Evolutionary conservation across 2,329 filamentous ascomycete genomes (phyloP).

Genomic region (Lasiodiplodia citricola): DNA sequence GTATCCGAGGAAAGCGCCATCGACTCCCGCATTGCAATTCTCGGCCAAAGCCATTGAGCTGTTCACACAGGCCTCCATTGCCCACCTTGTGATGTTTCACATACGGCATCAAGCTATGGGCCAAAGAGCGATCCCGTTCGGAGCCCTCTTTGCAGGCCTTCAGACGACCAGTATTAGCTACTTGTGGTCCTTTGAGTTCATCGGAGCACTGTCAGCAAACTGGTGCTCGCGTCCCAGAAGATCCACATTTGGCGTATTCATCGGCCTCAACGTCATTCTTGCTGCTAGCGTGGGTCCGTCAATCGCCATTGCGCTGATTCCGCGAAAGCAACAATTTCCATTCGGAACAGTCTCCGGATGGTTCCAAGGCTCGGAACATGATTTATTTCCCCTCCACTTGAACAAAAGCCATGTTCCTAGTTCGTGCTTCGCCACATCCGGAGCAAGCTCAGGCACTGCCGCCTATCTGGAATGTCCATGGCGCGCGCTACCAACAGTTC

Average conservation of each 20-base stretch:
- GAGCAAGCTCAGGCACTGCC: no score
- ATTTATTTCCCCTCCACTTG: not conserved
- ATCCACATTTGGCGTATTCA: not conserved
- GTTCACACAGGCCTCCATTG: not conserved
- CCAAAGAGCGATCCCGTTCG: not conserved
- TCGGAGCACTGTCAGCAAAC: not conserved
- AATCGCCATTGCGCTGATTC: slow-evolving; percentile 2
- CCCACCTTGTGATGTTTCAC: not conserved
- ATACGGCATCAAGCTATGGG: not conserved
- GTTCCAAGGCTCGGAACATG: not conserved
- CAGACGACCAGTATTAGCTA: slow-evolving; percentile 2
- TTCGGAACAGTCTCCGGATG: not conserved
- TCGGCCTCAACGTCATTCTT: not conserved
- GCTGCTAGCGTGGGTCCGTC: not conserved
- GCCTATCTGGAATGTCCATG: not conserved
- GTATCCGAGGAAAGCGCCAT: not conserved
- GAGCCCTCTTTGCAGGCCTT: slow-evolving; percentile 3
- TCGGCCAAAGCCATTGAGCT: not conserved
- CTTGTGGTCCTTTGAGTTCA: slow-evolving; percentile 7
- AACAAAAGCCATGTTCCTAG: not conserved
- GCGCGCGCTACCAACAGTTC: not conserved
- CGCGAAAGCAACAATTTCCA: not conserved
- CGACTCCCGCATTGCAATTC: slow-evolving; percentile 2
- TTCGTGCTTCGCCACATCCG: not conserved
- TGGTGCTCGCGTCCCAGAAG: not conserved